Conservation (phyloP, 2,329 filamentous ascomycete species). For the Hymenoscyphus albidus region DNA sequence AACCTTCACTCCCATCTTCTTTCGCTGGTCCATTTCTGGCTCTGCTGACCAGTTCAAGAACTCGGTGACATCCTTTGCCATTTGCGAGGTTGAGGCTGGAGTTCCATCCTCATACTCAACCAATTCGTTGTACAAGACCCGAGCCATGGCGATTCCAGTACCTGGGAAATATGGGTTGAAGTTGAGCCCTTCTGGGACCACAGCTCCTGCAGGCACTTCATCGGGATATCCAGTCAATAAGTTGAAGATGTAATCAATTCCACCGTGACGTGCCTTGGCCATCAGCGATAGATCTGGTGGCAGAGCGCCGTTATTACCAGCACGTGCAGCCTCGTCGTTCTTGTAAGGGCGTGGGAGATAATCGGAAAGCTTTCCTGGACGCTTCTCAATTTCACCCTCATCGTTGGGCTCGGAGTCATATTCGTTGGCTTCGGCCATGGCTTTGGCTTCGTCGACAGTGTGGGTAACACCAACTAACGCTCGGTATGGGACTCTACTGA, state of each 20-base stretch:
- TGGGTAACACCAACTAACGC: conserved; percentile 83
- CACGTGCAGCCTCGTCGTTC: conserved; percentile 97
- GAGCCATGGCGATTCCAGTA: conserved; percentile 97
- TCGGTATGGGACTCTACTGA: conserved; percentile 91
- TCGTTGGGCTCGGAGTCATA: conserved; percentile 98
- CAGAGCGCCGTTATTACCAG: conserved; percentile 96
- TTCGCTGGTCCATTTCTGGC: conserved; percentile 98
- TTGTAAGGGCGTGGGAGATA: conserved; percentile 95
- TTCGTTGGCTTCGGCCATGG: conserved; percentile 94
- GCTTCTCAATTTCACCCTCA: conserved; percentile 96
- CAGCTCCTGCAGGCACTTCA: conserved; percentile 84
- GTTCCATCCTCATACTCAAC: conserved; percentile 98
- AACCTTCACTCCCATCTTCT: conserved; percentile 99
- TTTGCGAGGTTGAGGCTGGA: conserved; percentile 91
- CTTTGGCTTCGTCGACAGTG: conserved; percentile 98
- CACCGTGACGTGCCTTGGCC: conserved; percentile 94
- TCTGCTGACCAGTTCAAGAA: conserved; percentile 99
- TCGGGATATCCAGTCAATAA: conserved; percentile 97
- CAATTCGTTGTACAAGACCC: conserved; percentile 94
- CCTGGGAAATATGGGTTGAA: conserved; percentile 99
- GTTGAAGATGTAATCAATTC: conserved; percentile 97
- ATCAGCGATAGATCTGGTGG: conserved; percentile 97
- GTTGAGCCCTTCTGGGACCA: conserved; percentile 86
- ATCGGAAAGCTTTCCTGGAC: conserved; percentile 96
- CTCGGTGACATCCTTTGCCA: conserved; percentile 99